Base-by-base conservation (phyloP, 371 early-diverging fungal species). In the Gilbertella persicaria region DNA sequence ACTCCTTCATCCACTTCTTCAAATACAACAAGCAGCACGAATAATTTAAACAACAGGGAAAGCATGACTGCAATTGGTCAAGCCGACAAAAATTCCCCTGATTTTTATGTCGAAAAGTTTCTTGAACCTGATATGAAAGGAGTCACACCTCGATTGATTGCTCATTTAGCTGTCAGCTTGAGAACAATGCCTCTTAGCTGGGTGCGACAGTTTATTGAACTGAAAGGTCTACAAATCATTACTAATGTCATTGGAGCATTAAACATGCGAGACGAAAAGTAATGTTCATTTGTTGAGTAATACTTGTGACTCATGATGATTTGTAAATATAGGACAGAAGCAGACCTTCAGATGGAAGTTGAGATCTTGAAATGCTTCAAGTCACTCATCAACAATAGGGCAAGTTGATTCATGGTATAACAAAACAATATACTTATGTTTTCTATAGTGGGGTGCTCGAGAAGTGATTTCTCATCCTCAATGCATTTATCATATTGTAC, bases 321-420 rank as follows among this genome's bases (percentile, higher is more conserved):
- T n/a, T n/a, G n/a, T n/a, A n/a, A n/a, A n/a, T n/a, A n/a, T 65
- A 85, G 89, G 59, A 75, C 78, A 36, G 86, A 87, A 50, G 74
- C 81, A 26, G 89, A 89, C 60, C 70, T 88, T 6, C 81, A 87
- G 42, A 87, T 88, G 80, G 92, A 92, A 61, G 77, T 82, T 36
- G 92, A 91, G 69, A 88, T 92, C 39, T 73, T 90, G 33, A 88
- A 87, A 58, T 90, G 91, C 62, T 81, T 92, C 45, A 91, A 91
- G 54, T 81, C 88, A 0, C 64, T 92, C 9, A 79, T 90, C 42
- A 90, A 90, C 60, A 87, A 87, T 55, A 76, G 79, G 46, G 81
- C 73, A 66, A 61, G 66, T 54, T 20, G n/a, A 16, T 29, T 14
- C 16, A 23, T 48, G 16, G 5, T 28, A n/a, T 21, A 19, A 17